Percentiles rank a stretch among this genome's conserved stretches.
Conservation (phyloP, 768 basidiomycete species). For the Collybia sp. region DNA sequence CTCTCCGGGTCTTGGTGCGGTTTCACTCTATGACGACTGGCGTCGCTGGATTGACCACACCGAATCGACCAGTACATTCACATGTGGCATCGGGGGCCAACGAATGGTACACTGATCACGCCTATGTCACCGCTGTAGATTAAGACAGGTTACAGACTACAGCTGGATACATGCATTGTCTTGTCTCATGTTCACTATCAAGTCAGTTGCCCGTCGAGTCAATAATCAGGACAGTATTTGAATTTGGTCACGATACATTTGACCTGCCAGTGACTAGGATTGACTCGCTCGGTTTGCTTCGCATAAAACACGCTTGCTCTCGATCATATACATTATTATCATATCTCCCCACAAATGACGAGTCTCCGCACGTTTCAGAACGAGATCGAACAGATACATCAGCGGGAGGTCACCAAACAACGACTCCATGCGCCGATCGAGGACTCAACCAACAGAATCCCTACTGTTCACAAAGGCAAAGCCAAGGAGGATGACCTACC, state of each 20-base stretch:
- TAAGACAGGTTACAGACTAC: too few relatives aligned
- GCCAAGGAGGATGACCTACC: neutral
- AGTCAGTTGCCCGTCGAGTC: neutral
- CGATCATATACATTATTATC: neutral
- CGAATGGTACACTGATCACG: too few relatives aligned
- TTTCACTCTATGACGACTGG: too few relatives aligned
- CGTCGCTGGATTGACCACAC: too few relatives aligned
- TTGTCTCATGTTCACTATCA: neutral
- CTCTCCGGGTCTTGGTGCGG: too few relatives aligned
- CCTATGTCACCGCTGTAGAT: too few relatives aligned
- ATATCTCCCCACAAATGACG: constrained; percentile 34
- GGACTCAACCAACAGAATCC: too few relatives aligned
- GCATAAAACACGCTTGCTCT: too few relatives aligned
- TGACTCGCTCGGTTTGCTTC: neutral
- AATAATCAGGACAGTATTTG: too few relatives aligned
- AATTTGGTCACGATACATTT: neutral
- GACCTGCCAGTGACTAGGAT: neutral
- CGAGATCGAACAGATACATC: constrained; percentile 75
- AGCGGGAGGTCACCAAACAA: constrained; percentile 63
- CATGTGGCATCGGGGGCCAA: too few relatives aligned
- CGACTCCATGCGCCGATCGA: constrained; percentile 31
- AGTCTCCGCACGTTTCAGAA: constrained; percentile 60
- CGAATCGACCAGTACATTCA: too few relatives aligned
- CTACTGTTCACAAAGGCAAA: neutral
- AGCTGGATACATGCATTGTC: too few relatives aligned